Evolutionary conservation across 768 basidiomycete species (phyloP), one percentile per base, ranked within the genome.

Genomic region (Naganishia antarctica): DNA sequence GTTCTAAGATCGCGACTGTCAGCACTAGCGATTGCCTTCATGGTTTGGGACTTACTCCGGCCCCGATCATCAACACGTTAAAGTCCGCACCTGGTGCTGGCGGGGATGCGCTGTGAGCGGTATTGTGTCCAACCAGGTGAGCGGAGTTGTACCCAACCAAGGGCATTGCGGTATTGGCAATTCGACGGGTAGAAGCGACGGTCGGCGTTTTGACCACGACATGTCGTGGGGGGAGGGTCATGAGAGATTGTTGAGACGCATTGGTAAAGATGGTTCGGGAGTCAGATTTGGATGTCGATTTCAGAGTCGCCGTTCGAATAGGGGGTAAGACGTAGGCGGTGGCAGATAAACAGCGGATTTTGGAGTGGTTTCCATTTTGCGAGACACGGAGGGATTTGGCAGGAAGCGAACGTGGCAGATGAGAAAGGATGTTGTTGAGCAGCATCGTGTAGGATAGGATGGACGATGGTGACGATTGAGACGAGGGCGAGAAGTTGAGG

Each of bases 21-120:
- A n/a, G n/a, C n/a, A n/a, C n/a, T n/a, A n/a, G n/a, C n/a, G n/a
- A n/a, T n/a, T n/a, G n/a, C n/a, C n/a, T n/a, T n/a, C n/a, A n/a
- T n/a, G n/a, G n/a, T n/a, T 7, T 32, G 11, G n/a, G 41, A 72
- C 73, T 73, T 64, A 74, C 77, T 16, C 92, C 93, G 28, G 93
- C 93, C 57, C 93, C 93, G 70, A 98, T 82, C 78, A 94, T 92
- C 76, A 94, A 85, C 60, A 98, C 86, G 76, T 96, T 94, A 83
- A 96, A 96, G 73, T 87, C 82, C 69, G 87, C 84, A 50, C 84
- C 78, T 15, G 76, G 76, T 58, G 73, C 74, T 25, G 76, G 78
- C 11, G 71, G 69, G 9, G 76, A 75, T 37, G 72, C 70, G 69
- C 74, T 78, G 66, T 71, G 74, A 74, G 75, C 26, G 69, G 68